Evolutionary conservation across 106 monocot genomes (phyloP), one percentile per base, ranked within the genome.

Genomic region (Gastrodia elata): DNA sequence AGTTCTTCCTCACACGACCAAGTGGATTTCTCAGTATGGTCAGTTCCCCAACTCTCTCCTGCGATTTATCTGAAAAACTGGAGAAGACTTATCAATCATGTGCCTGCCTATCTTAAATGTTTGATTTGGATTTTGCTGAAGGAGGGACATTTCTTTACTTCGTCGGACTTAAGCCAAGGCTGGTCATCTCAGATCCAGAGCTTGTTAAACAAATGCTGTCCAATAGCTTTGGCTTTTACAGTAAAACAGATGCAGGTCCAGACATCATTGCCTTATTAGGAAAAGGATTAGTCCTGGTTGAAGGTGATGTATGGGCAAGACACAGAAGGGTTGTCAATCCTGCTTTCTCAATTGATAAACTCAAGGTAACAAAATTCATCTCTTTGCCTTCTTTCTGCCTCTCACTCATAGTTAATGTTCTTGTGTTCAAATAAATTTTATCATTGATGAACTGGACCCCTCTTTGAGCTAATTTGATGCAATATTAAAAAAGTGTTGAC

Each of bases 291-390:
- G 48, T 83, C 7, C 24, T 85, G 0, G 39, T 44, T 3, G 81
- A 91, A 26, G 91, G 91, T 1, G 42, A 67, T 0, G 85, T 81
- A 3, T 91, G 87, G 91, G 81, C 59, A 15, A 78, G 81, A 33
- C 91, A 87, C 28, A 41, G 85, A 26, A 74, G 85, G 32, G 64
- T 87, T 16, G 64, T 91, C 41, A 78, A 46, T 65, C 91, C 87
- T 18, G 85, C 91, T 20, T 91, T 91, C 77, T 76, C 69, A 16
- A 83, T 79, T 68, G 91, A 85, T 57, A 91, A 83, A 78, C 77
- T 91, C 73, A 86, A 90, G 84, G 83, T 90, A 76, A 65, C 65
- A 32, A 65, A 0, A 15, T 2, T 25, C n/a, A n/a, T n/a, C n/a
- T n/a, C n/a, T n/a, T n/a, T n/a, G n/a, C n/a, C n/a, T n/a, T n/a